A percentile compares a stretch with the other conserved stretches of the same genome.
These are phyloP conservation scores for Tympanopsis confertula DNA, from an alignment of 2,329 filamentous ascomycete genomes.

Conservation along the genomic window DNA sequence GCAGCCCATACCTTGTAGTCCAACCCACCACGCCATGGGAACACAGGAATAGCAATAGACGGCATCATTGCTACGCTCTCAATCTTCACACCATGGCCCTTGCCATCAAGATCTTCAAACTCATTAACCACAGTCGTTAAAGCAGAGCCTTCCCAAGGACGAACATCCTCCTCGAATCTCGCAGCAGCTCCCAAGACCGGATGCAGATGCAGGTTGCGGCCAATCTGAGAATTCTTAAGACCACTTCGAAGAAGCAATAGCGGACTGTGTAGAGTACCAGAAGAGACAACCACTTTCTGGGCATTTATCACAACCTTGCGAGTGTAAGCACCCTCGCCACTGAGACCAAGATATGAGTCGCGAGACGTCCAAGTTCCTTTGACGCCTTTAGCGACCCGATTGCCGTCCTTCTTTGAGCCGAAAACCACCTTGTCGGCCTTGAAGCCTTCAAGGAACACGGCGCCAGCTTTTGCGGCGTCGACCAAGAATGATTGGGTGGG, in stretches of 20 bases:
- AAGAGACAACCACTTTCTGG: conserved; percentile 13
- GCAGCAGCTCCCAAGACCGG: conserved; percentile 29
- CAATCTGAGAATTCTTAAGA: conserved; percentile 33
- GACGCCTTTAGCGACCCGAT: conserved; percentile 38
- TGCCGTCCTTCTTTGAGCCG: conserved; percentile 15
- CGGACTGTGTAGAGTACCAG: conserved; percentile 45
- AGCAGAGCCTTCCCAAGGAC: conserved; percentile 34
- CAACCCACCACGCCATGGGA: conserved; percentile 39
- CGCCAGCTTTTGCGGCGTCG: conserved; percentile 46
- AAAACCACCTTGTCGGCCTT: conserved; percentile 41
- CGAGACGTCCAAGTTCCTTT: conserved; percentile 45
- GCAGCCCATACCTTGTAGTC: conserved; percentile 42
- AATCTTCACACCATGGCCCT: conserved; percentile 49
- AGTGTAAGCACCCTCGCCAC: conserved; percentile 22
- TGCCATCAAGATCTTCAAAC: conserved; percentile 46
- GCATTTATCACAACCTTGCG: conserved; percentile 11
- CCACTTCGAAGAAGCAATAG: conserved; percentile 46
- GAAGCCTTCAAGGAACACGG: conserved; percentile 51
- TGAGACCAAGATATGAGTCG: conserved; percentile 32
- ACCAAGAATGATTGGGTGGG: conserved; percentile 47
- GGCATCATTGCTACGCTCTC: conserved; percentile 48
- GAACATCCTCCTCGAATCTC: conserved; percentile 39
- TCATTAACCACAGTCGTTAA: conserved; percentile 47
- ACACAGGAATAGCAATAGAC: conserved; percentile 33
- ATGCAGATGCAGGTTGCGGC: conserved; percentile 48